Evolutionary conservation across 2,329 filamentous ascomycete genomes (phyloP).

Genomic region (Periconia sp.): DNA sequence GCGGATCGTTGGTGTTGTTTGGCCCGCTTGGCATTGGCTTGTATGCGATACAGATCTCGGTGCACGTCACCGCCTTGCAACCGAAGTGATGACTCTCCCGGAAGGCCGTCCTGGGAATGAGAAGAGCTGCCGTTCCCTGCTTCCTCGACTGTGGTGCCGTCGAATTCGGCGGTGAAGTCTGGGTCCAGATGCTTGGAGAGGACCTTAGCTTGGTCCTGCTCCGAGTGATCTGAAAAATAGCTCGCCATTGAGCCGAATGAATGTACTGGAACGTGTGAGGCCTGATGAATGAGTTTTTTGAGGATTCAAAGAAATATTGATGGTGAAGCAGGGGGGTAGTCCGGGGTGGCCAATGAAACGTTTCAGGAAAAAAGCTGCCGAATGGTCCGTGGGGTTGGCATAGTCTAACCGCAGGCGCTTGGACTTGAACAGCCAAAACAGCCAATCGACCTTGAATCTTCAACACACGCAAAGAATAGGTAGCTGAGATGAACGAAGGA

Average conservation of each 20-base stretch:
- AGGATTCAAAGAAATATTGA: not conserved
- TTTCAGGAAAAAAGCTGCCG: not conserved
- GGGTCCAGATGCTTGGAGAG: conserved; percentile 47
- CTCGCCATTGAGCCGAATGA: conserved; percentile 25
- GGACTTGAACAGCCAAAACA: too few relatives aligned
- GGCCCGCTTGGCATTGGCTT: conserved; percentile 55
- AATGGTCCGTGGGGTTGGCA: not conserved
- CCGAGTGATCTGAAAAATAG: conserved; percentile 27
- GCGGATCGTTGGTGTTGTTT: conserved; percentile 58
- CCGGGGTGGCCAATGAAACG: not conserved
- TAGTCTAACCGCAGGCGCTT: not conserved
- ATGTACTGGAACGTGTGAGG: not conserved
- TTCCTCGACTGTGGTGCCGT: conserved; percentile 31
- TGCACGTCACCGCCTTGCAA: conserved; percentile 79
- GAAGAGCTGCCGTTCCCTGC: conserved; percentile 28
- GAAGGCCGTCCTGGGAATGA: conserved; percentile 17
- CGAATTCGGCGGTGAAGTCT: conserved; percentile 48
- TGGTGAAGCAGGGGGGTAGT: not conserved
- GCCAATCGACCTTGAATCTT: not conserved
- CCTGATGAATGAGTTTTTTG: not conserved
- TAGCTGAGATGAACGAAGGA: not conserved
- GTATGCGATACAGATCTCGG: conserved; percentile 74
- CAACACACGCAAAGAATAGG: not conserved
- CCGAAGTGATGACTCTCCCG: conserved; percentile 65
- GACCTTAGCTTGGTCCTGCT: conserved; percentile 38